These are phyloP conservation scores for Ophiostoma australiae DNA, from an alignment of 2,329 filamentous ascomycete genomes.

Conservation along the genomic window DNA sequence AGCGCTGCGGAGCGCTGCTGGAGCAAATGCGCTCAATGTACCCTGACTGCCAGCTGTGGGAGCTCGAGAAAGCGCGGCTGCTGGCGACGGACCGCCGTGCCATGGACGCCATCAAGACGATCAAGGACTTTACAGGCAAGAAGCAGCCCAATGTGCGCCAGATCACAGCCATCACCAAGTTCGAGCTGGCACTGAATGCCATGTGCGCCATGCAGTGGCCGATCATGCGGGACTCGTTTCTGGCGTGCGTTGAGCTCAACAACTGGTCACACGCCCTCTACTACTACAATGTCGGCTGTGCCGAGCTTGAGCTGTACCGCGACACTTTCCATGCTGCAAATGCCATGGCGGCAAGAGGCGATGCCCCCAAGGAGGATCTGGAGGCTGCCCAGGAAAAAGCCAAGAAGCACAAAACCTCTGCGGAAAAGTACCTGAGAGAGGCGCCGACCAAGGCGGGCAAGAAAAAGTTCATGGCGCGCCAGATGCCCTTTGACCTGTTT, in stretches of 20 bases:
- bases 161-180: constrained; percentile 76
- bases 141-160: constrained; percentile 73
- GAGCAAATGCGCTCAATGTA: constrained; percentile 70
- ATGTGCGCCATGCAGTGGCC: constrained; percentile 77
- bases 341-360: constrained; percentile 25
- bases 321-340: constrained; percentile 44
- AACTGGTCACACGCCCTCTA: constrained; percentile 89
- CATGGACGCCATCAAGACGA: constrained; percentile 60
- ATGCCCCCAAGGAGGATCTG: constrained; percentile 31
- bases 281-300: constrained; percentile 77
- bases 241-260: constrained; percentile 71
- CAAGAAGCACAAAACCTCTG: constrained; percentile 54
- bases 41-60: constrained; percentile 78
- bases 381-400: constrained; percentile 35
- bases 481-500: constrained; percentile 85
- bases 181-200: constrained; percentile 72
- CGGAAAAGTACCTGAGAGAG: constrained; percentile 65
- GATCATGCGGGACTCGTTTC: constrained; percentile 67
- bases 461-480: constrained; percentile 83
- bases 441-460: constrained; percentile 71
- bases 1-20: constrained; percentile 63
- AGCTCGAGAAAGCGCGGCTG: constrained; percentile 80
- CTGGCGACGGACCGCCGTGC: constrained; percentile 62
- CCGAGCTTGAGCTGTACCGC: constrained; percentile 78
- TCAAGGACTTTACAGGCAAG: constrained; percentile 40